Evolutionary conservation across 352 stramenopile genomes (phyloP), one percentile per base, ranked within the genome.

Genomic region (Sclerospora graminicola): DNA sequence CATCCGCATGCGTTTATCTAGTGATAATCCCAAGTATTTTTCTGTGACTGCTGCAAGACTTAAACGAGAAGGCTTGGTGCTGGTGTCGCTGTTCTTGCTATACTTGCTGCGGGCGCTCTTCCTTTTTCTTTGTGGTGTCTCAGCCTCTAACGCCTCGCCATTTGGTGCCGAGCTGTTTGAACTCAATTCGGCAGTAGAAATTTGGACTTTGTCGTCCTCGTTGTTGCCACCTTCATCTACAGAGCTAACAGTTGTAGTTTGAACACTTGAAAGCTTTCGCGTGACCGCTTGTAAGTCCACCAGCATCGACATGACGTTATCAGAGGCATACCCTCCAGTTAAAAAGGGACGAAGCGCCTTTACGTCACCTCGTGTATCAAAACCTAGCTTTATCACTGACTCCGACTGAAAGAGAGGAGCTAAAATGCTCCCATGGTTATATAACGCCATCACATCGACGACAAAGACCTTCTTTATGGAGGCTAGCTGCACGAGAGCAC

Each of bases 1-100:
- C 63, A 90, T 84, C 20, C 75, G 70, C 7, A 45, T 49, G 15
- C 76, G 64, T 28, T 90, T 90, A 48, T 88, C 79, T 1, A 90
- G 55, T 10, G 76, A 69, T 11, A 81, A 71, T 5, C 65, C 60
- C 36, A 90, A 41, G 44, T 84, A 90, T 1, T 38, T 20, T 24
- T 80, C 43, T 1, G 71, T 52, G 16, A 90, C 41, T 21, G 58
- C 55, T 10, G 73, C 64, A n/a, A 90, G 55, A 0, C 69, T 65
- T 13, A 80, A 45, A 5, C 53, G 43, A 45, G 57, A 61, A 30
- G 38, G 45, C 16, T 60, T 62, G 15, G 35, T 27, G n/a, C 28
- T 28, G 8, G 24, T 19, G 23, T 51, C 42, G 16, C n/a, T 16
- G 45, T 48, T 33, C 21, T 26, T 41, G 2, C 35, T 49, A 33